Evolutionary conservation across 495 filamentous ascomycete species (phyloP), one percentile per base, ranked within the genome.

Genomic region (Lophiostoma macrostomum): DNA sequence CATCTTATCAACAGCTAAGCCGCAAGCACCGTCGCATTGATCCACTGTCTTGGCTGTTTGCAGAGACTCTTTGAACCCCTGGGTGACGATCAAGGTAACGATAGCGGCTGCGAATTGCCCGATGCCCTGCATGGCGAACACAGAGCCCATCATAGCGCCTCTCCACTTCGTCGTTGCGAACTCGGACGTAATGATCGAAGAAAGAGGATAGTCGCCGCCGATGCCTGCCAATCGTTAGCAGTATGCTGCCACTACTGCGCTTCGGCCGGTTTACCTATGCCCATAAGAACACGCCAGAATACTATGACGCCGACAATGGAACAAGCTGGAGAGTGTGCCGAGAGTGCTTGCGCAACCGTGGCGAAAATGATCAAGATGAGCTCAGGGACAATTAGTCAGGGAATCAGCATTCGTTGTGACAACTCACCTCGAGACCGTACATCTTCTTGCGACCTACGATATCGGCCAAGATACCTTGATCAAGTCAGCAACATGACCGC

Each of bases 401-500:
- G n/a, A n/a, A n/a, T n/a, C n/a, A n/a, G n/a, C n/a, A n/a, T n/a
- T n/a, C n/a, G n/a, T n/a, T n/a, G n/a, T n/a, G n/a, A n/a, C n/a
- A n/a, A n/a, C n/a, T n/a, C n/a, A n/a, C n/a, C 67, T 94, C 90
- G 38, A 93, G 73, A 36, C 90, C 90, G 68, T 95, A 95, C 84
- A 95, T 91, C 43, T 73, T 77, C 75, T 88, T 88, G 43, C 88
- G 82, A 42, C 88, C 86, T 47, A 90, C 77, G 20, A 82, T 71
- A 74, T 95, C 90, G 19, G 88, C 90, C 11, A 91, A 73, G 67
- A 77, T 82, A 45, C n/a, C n/a, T n/a, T n/a, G n/a, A n/a, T n/a
- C n/a, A n/a, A n/a, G n/a, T n/a, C n/a, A n/a, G n/a, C n/a, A n/a
- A n/a, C n/a, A n/a, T n/a, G n/a, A n/a, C n/a, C n/a, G n/a, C n/a